These are phyloP conservation scores for Lyophyllum semitale DNA, from an alignment of 768 basidiomycete genomes.

Conservation along the genomic window DNA sequence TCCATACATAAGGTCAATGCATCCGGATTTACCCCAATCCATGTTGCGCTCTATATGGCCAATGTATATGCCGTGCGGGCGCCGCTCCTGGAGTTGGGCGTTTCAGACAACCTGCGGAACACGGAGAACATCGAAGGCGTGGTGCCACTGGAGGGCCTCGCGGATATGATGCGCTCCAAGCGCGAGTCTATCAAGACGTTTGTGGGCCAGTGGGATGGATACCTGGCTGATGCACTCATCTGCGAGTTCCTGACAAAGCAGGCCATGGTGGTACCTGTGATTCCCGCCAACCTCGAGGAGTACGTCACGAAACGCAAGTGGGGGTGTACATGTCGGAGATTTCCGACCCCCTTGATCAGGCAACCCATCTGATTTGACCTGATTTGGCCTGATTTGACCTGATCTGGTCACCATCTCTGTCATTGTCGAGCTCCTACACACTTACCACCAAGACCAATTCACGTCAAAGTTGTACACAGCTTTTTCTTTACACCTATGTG, in stretches of 20 bases:
- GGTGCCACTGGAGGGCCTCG: slow-evolving; percentile 12
- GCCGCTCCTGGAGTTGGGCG: slow-evolving; percentile 13
- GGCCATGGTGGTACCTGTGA: neutral
- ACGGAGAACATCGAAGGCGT: neutral
- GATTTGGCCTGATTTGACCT: no score
- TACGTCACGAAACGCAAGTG: slow-evolving; percentile 4
- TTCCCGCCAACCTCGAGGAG: neutral
- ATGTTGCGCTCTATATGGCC: neutral
- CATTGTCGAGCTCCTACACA: no score
- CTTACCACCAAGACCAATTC: no score
- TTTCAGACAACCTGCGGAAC: neutral
- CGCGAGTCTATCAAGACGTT: slow-evolving; percentile 1
- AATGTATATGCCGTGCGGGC: slow-evolving; percentile 14
- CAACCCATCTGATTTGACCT: no score
- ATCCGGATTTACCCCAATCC: neutral
- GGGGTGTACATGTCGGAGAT: no score
- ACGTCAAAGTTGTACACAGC: no score
- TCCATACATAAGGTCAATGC: neutral
- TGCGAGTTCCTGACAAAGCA: neutral
- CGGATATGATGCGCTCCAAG: neutral
- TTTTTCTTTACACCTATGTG: no score
- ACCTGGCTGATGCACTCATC: neutral
- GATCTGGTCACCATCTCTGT: no score
- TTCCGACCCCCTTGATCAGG: no score
- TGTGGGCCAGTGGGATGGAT: slow-evolving; percentile 3